These are phyloP conservation scores for Rubia yunnanensis DNA, from an alignment of 257 asterid genomes.

Conservation along the genomic window DNA sequence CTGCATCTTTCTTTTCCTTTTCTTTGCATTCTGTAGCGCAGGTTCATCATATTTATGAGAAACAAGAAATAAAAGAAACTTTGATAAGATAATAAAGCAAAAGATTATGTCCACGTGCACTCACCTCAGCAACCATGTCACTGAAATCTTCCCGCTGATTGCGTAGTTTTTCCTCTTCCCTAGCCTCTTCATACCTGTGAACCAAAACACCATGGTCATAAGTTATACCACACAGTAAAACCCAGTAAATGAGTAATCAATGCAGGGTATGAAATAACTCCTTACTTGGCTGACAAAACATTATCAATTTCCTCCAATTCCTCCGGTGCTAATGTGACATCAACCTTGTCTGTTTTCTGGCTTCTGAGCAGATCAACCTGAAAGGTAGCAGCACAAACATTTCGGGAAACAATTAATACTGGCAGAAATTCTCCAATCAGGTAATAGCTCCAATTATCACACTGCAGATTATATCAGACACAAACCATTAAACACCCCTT, in stretches of 20 bases:
- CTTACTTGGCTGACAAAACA: constrained; percentile 87
- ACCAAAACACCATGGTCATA: not conserved
- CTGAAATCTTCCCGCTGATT: constrained; percentile 91
- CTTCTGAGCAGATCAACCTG: constrained; percentile 91
- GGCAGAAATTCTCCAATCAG: not conserved
- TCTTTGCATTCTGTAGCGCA: constrained; percentile 61
- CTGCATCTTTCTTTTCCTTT: constrained; percentile 87
- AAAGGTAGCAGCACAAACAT: not conserved
- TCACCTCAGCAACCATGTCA: constrained; percentile 97
- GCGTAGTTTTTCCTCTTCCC: constrained; percentile 89
- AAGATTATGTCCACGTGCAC: not conserved
- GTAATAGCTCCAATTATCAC: not conserved
- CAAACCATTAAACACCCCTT: not conserved
- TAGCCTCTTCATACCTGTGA: constrained; percentile 82
- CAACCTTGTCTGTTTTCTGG: constrained; percentile 85
- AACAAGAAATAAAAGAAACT: not conserved
- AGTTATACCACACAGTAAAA: not conserved
- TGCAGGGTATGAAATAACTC: not conserved
- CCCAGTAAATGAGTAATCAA: not conserved
- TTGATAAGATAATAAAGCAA: not conserved
- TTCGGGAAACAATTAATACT: not conserved
- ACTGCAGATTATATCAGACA: too few species aligned
- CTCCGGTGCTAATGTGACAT: constrained; percentile 84
- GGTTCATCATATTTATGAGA: constrained; percentile 9
- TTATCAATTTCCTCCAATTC: constrained; percentile 88